Base-by-base conservation (phyloP, 805 yeast genomes). In the Candida dendrica region DNA sequence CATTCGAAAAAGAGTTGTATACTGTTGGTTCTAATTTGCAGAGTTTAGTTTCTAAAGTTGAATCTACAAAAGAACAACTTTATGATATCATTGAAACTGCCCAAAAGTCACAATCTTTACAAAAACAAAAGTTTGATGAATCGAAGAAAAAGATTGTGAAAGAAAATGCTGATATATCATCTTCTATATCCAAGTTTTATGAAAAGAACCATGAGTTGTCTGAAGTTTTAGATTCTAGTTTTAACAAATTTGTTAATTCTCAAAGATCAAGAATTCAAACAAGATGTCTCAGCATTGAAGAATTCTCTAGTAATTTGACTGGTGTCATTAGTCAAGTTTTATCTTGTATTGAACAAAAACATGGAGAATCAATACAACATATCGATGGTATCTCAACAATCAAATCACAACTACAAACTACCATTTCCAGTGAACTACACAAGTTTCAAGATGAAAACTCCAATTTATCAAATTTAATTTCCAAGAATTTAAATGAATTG, bases 1-100 rank as follows among this genome's bases (percentile, higher is more conserved):
- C 46, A 2, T 50, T 59, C 3, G 57, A 56, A 27, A 37, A 29
- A 1, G 50, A 56, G 33, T 32, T 57, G 6, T 37, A 45, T 9
- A 37, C 42, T 10, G 31, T 52, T 2, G 56, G 57, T 18, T 10
- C 16, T 2, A 6, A 36, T 2, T 36, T 50, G 2, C 38, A 37
- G 7, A 27, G 29, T 8, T 19, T 49, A 19, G 38, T 43, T 15
- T 43, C 39, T 3, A 45, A 56, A 11, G 45, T 48, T 16, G 20
- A 22, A 1, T 17, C 38, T 14, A 37, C 48, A 3, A 36, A 47
- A 14, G 40, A 44, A 5, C 32, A 48, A 2, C 42, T 63, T 2
- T 41, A 49, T n/a, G 44, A 48, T 6, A 52, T 51, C 14, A 44
- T 58, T 10, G 38, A 40, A 4, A 13, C 7, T 17, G 17, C 34